These are phyloP conservation scores for Saksenaea oblongispora DNA, from an alignment of 371 early-diverging fungal species.

Conservation along the genomic window DNA sequence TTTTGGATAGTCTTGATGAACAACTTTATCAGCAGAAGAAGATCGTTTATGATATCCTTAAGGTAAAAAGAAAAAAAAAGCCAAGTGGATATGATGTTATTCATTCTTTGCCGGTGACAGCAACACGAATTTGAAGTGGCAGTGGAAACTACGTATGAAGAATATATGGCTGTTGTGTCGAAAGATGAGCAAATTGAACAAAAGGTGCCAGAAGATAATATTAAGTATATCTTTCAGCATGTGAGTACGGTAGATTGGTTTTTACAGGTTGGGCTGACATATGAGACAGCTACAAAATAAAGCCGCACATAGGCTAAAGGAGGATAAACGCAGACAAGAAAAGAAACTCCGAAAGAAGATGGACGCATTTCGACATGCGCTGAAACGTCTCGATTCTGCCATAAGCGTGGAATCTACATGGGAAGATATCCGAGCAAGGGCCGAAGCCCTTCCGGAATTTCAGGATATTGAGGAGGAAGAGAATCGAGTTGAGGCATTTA, in stretches of 20 bases:
- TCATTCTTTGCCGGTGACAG: slow-evolving; percentile 10
- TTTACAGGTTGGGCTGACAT: neutral
- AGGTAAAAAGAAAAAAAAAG: slow-evolving; percentile 36
- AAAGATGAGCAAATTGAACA: slow-evolving; percentile 29
- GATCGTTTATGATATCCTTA: slow-evolving; percentile 59
- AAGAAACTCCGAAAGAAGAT: slow-evolving; percentile 68
- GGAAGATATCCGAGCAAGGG: slow-evolving; percentile 63
- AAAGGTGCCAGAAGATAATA: slow-evolving; percentile 29
- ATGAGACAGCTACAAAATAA: slow-evolving; percentile 46
- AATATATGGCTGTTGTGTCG: slow-evolving; percentile 35
- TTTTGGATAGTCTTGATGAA: slow-evolving; percentile 80
- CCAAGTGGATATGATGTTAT: slow-evolving; percentile 10
- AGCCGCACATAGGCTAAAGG: slow-evolving; percentile 63
- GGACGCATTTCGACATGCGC: slow-evolving; percentile 71
- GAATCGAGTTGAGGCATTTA: slow-evolving; percentile 73
- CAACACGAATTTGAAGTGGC: slow-evolving; percentile 50
- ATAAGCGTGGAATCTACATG: slow-evolving; percentile 64
- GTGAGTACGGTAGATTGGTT: slow-evolving; percentile 3
- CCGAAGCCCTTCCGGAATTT: slow-evolving; percentile 63
- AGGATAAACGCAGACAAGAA: slow-evolving; percentile 75
- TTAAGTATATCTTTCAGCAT: slow-evolving; percentile 37
- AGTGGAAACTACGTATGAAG: slow-evolving; percentile 54
- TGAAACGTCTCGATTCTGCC: slow-evolving; percentile 68
- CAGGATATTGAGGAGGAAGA: slow-evolving; percentile 65
- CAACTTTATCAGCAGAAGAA: slow-evolving; percentile 71